These are phyloP conservation scores for Butyriboletus appendiculatus DNA, from an alignment of 1,284 basidiomycete species.

Conservation along the genomic window DNA sequence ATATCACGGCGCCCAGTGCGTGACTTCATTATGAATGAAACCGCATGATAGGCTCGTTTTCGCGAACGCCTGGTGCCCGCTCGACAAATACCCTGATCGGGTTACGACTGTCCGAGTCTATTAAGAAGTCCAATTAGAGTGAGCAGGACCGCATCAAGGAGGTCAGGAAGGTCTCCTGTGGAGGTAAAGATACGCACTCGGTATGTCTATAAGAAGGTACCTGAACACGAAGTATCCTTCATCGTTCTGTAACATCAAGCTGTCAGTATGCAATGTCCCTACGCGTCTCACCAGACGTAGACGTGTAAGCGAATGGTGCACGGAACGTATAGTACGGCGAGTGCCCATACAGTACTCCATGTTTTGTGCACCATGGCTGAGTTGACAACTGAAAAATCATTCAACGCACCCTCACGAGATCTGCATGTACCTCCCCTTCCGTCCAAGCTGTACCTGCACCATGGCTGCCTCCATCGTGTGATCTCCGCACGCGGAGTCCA, in stretches of 20 bases:
- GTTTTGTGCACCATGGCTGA: background rate
- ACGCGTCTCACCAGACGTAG: conserved; percentile 5
- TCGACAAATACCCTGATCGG: conserved; percentile 73
- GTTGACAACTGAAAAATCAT: conserved; percentile 1
- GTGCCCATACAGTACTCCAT: conserved; percentile 2
- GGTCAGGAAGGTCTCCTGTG: conserved; percentile 5
- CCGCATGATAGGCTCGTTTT: conserved; percentile 70
- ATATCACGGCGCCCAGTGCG: conserved; percentile 9
- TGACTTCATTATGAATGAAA: conserved; percentile 49
- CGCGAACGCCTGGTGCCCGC: conserved; percentile 60
- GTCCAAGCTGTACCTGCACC: conserved; percentile 50
- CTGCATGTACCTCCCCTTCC: conserved; percentile 79
- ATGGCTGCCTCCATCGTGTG: conserved; percentile 32
- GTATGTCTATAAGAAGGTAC: conserved; percentile 77
- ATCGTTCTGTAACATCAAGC: conserved; percentile 52
- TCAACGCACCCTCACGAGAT: conserved; percentile 64
- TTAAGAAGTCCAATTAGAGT: conserved; percentile 7
- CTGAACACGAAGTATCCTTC: conserved; percentile 77
- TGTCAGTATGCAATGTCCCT: conserved; percentile 11
- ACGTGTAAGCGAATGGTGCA: background rate
- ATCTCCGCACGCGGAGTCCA: conserved; percentile 52
- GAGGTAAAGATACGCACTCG: conserved; percentile 53
- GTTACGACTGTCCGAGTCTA: conserved; percentile 64
- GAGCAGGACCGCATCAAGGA: background rate
- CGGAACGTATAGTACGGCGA: background rate